Evolutionary conservation across 106 monocot species (phyloP).

Genomic region (Posidonia australis): DNA sequence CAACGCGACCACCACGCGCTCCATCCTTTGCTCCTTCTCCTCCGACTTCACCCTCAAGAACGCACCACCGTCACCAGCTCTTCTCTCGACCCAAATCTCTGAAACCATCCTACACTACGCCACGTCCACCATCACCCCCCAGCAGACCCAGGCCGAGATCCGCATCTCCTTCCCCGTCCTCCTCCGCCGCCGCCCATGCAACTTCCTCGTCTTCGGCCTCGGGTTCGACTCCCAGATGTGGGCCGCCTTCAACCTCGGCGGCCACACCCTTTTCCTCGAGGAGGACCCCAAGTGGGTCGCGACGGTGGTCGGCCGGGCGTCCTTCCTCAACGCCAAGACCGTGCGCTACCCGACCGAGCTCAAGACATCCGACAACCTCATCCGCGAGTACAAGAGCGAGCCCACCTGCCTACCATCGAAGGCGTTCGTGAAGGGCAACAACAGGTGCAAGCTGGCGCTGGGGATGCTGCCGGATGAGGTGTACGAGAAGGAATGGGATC

Average conservation of each 20-base stretch:
- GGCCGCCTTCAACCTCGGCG: constrained; percentile 63
- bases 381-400: constrained; percentile 23
- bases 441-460: constrained; percentile 41
- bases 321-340: constrained; percentile 29
- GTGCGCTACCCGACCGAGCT: constrained; percentile 52
- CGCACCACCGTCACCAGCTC: background rate
- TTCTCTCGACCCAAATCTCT: background rate
- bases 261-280: constrained; percentile 77
- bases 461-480: constrained; percentile 39
- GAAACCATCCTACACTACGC: constrained; percentile 50
- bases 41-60: too few species aligned
- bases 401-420: constrained; percentile 28
- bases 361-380: constrained; percentile 32
- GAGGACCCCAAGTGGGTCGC: constrained; percentile 56
- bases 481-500: constrained; percentile 62
- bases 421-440: constrained; percentile 28
- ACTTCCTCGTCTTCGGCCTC: constrained; percentile 70
- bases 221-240: constrained; percentile 69
- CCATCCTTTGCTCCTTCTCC: constrained; percentile 6
- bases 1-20: background rate
- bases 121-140: constrained; percentile 21
- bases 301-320: constrained; percentile 14
- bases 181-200: constrained; percentile 47
- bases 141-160: constrained; percentile 45
- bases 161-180: constrained; percentile 33